These are phyloP conservation scores for Auricularia auricula-judae DNA, from an alignment of 768 basidiomycete genomes.

Conservation along the genomic window DNA sequence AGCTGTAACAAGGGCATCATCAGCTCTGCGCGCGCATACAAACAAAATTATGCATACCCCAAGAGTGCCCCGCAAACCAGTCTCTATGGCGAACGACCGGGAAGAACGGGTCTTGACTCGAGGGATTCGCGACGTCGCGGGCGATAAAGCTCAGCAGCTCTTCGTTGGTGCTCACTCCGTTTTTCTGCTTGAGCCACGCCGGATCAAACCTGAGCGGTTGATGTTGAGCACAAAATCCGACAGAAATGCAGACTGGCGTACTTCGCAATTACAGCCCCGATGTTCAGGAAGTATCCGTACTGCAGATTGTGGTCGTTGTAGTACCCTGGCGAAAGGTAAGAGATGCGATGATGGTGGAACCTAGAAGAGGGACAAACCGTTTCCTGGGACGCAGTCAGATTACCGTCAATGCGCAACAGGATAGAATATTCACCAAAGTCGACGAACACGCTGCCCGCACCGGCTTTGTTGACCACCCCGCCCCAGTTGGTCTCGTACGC, in stretches of 20 bases:
- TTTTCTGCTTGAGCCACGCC: slow-evolving; percentile 18
- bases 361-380: no score
- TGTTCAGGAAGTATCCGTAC: slow-evolving; percentile 24
- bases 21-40: no score
- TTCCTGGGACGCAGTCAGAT: slow-evolving; percentile 3
- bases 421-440: slow-evolving; percentile 20
- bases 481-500: slow-evolving; percentile 28
- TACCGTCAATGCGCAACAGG: no score
- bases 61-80: slow-evolving; percentile 28
- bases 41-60: slow-evolving; percentile 9
- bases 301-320: slow-evolving; percentile 20
- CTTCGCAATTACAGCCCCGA: slow-evolving; percentile 22
- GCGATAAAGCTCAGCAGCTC: slow-evolving; percentile 12
- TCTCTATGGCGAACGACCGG: slow-evolving; percentile 22
- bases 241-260: slow-evolving; percentile 7
- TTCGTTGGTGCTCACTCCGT: slow-evolving; percentile 13
- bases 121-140: slow-evolving; percentile 25
- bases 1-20: slow-evolving; percentile 1
- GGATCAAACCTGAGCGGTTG: neutral
- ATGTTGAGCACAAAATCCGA: neutral
- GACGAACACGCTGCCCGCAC: slow-evolving; percentile 19
- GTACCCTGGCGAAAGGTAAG: neutral
- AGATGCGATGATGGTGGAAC: neutral
- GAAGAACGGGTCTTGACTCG: slow-evolving; percentile 21
- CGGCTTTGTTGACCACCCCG: slow-evolving; percentile 24